These are phyloP conservation scores for Irpex rosettiformis DNA, from an alignment of 1,284 basidiomycete genomes.

Conservation along the genomic window DNA sequence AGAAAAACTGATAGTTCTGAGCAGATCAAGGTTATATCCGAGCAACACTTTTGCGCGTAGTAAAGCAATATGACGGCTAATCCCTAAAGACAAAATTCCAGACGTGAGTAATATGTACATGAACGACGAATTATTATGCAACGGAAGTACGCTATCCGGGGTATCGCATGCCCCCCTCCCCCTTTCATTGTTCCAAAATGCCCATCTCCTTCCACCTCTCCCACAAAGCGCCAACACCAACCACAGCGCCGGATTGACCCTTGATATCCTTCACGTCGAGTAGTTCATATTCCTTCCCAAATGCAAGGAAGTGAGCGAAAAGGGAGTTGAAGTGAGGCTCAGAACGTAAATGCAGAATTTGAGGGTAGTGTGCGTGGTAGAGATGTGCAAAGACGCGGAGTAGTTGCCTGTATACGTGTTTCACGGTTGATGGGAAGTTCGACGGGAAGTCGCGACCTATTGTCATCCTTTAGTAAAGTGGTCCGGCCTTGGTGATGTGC, in stretches of 20 bases:
- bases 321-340: slow-evolving; percentile 99
- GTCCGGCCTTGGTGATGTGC: background rate
- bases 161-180: background rate
- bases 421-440: slow-evolving; percentile 88
- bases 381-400: slow-evolving; percentile 97
- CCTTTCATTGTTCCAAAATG: slow-evolving; percentile 49
- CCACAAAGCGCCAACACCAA: slow-evolving; percentile 83
- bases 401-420: slow-evolving; percentile 96
- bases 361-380: slow-evolving; percentile 92
- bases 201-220: slow-evolving; percentile 89
- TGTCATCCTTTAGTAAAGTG: background rate
- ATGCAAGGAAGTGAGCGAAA: slow-evolving; percentile 95
- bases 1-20: too few relatives aligned
- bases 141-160: slow-evolving; percentile 5
- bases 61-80: background rate
- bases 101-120: slow-evolving; percentile 13
- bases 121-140: slow-evolving; percentile 13
- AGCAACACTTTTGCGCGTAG: too few relatives aligned
- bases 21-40: too few relatives aligned
- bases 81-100: slow-evolving; percentile 9
- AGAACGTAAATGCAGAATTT: slow-evolving; percentile 90
- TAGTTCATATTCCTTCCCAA: slow-evolving; percentile 90
- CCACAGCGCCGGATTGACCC: slow-evolving; percentile 56
- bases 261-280: slow-evolving; percentile 89
- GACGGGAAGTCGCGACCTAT: slow-evolving; percentile 88